These are phyloP conservation scores for Moesziomyces globuligerus DNA, from an alignment of 1,284 basidiomycete genomes.

Conservation along the genomic window DNA sequence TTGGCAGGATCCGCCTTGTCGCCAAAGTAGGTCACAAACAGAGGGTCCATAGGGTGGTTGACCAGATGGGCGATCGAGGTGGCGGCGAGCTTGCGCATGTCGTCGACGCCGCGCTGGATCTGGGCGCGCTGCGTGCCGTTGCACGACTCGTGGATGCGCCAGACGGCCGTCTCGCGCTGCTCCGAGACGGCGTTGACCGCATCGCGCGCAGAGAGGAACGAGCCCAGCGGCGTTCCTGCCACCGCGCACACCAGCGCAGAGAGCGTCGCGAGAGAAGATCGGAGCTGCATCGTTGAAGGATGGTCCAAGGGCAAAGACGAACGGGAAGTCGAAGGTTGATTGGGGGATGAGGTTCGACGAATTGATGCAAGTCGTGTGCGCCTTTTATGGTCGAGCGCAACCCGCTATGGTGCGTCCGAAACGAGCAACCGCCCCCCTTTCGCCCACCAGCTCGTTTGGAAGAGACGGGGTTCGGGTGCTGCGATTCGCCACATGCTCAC, in stretches of 20 bases:
- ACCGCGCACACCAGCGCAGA: neutral
- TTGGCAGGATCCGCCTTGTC: conserved; percentile 55
- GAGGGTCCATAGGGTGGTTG: conserved; percentile 65
- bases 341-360: no score
- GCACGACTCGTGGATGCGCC: conserved; percentile 68
- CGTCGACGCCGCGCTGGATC: conserved; percentile 64
- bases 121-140: conserved; percentile 68
- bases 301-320: no score
- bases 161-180: conserved; percentile 26
- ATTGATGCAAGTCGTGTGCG: no score
- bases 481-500: no score
- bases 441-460: no score
- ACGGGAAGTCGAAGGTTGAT: no score
- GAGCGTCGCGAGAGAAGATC: conserved; percentile 1
- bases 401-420: no score
- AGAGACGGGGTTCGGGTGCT: no score
- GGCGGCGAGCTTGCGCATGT: conserved; percentile 63
- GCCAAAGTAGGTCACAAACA: conserved; percentile 69
- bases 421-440: no score
- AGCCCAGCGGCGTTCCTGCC: conserved; percentile 6
- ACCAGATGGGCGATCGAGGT: conserved; percentile 65
- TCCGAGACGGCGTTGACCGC: neutral
- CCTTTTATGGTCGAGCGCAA: no score
- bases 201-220: conserved; percentile 4
- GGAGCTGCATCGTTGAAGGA: conserved; percentile 11